Evolutionary conservation across 202 grass and related monocot genomes (phyloP).

Genomic region (Elaeis oleifera): DNA sequence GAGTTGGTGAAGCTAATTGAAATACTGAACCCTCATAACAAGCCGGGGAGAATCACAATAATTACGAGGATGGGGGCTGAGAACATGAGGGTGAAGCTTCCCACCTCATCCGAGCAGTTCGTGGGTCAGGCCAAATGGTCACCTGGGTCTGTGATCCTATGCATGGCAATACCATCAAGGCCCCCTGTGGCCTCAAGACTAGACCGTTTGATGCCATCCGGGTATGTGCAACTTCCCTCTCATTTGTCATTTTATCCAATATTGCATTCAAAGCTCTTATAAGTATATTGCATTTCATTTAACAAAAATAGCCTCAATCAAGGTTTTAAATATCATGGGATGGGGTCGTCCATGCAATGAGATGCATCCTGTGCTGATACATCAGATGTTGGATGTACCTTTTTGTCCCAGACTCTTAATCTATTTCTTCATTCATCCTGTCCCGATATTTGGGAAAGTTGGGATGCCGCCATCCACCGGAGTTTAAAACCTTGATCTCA

Average conservation of each 20-base stretch:
- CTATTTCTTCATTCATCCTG: too few species aligned
- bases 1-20: conserved; percentile 92
- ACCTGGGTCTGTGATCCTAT: conserved; percentile 95
- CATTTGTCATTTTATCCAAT: neutral
- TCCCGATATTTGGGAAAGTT: too few species aligned
- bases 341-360: too few species aligned
- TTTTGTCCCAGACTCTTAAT: too few species aligned
- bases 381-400: too few species aligned
- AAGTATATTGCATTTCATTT: too few species aligned
- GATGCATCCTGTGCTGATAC: too few species aligned
- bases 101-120: conserved; percentile 83
- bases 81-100: conserved; percentile 97
- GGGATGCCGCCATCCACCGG: too few species aligned
- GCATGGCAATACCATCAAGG: conserved; percentile 98
- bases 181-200: conserved; percentile 88
- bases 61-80: conserved; percentile 96
- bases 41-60: conserved; percentile 88
- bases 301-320: too few species aligned
- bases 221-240: conserved; percentile 29
- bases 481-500: too few species aligned
- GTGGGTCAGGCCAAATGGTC: conserved; percentile 68
- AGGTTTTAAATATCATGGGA: too few species aligned
- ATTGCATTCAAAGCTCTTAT: too few species aligned
- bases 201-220: conserved; percentile 79
- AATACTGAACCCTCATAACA: conserved; percentile 89